Evolutionary conservation across 139 green algal species (phyloP), one percentile per base, ranked within the genome.

Genomic region (Desmodesmus armatus): DNA sequence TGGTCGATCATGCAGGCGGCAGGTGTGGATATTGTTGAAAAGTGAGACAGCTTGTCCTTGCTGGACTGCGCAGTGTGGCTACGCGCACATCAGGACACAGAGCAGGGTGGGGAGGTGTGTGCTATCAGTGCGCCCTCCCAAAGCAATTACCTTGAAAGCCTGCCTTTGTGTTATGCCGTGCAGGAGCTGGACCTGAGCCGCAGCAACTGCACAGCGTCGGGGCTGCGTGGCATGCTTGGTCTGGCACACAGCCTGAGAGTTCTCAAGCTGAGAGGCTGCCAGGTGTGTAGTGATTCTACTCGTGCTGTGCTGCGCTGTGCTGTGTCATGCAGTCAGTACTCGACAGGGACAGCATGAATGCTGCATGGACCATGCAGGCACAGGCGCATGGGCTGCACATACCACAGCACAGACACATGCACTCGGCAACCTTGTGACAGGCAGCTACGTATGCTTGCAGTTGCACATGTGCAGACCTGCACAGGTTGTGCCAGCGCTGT

Each of bases 101-200:
- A n/a, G n/a, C n/a, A n/a, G n/a, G n/a, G n/a, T n/a, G n/a, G n/a
- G n/a, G n/a, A n/a, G n/a, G n/a, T n/a, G n/a, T n/a, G n/a, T n/a
- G n/a, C n/a, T n/a, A n/a, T n/a, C n/a, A n/a, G n/a, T n/a, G n/a
- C n/a, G n/a, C n/a, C n/a, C n/a, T n/a, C n/a, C n/a, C n/a, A n/a
- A n/a, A n/a, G n/a, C n/a, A n/a, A n/a, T n/a, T n/a, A n/a, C n/a
- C n/a, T n/a, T n/a, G n/a, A n/a, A n/a, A n/a, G n/a, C n/a, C 47
- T 58, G 47, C 47, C 47, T 23, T 15, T 15, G 17, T 81, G 74
- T 19, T 81, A 51, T 37, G 31, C 19, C 76, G 33, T 27, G 6
- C 76, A 82, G 76, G 62, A 60, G 37, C 35, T 82, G 17, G 76
- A 82, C 76, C 25, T 82, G 25, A 55, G 37, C 55, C 35, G 76